Evolutionary conservation across 768 basidiomycete genomes (phyloP).

Genomic region (Tulasnella sp.): DNA sequence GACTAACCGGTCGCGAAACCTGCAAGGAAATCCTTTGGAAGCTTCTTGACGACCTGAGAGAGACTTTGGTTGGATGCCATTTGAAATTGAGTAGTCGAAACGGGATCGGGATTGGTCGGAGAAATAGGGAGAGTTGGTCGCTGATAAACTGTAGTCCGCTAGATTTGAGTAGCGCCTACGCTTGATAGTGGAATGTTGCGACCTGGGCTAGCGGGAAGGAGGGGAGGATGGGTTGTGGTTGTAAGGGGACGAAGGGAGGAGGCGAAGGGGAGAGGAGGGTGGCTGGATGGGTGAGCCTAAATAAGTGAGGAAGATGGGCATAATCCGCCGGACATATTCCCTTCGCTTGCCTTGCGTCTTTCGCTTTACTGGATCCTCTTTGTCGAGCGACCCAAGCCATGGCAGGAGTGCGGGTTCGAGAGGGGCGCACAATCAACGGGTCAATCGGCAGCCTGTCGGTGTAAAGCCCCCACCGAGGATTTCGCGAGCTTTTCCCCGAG

Average conservation of each 20-base stretch:
- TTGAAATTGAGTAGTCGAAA: not conserved
- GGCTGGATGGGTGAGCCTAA: not conserved
- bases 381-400: not conserved
- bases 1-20: conserved; percentile 59
- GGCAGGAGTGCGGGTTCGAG: not conserved
- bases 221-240: not conserved
- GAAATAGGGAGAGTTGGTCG: not conserved
- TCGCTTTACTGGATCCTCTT: not conserved
- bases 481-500: conserved; percentile 7
- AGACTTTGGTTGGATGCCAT: conserved; percentile 2
- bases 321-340: conserved; percentile 7
- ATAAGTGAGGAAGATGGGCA: not conserved
- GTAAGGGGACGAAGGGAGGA: not conserved
- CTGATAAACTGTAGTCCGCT: not conserved
- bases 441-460: not conserved
- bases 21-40: conserved; percentile 58
- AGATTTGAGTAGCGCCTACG: not conserved
- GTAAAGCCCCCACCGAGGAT: conserved; percentile 4
- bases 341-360: conserved; percentile 3
- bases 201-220: not conserved
- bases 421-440: conserved; percentile 2
- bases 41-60: conserved; percentile 28
- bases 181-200: not conserved
- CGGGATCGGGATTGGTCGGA: not conserved
- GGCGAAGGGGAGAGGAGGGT: not conserved